These are phyloP conservation scores for Pichia inconspicua DNA, from an alignment of 1,139 yeast genomes.

Conservation along the genomic window DNA sequence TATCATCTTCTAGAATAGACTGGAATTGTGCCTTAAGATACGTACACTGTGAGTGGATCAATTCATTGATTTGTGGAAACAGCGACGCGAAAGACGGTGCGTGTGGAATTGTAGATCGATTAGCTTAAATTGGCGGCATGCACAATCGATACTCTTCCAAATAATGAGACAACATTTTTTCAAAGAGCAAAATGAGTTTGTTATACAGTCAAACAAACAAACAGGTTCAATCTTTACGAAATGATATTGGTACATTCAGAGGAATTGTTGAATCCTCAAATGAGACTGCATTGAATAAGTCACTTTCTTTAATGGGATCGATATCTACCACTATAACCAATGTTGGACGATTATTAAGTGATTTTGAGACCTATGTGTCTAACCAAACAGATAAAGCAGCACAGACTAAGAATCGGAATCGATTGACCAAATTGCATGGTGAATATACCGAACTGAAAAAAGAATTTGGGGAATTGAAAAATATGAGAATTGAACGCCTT, in stretches of 20 bases:
- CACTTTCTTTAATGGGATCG: conserved; percentile 63
- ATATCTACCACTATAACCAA: conserved; percentile 77
- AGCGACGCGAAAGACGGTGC: no score
- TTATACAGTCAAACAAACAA: conserved; percentile 83
- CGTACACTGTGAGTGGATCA: no score
- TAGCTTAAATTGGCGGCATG: no score
- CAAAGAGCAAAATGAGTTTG: conserved; percentile 47
- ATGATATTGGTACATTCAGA: conserved; percentile 64
- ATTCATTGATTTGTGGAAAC: no score
- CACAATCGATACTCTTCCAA: background rate
- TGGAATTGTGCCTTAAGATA: no score
- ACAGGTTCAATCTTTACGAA: conserved; percentile 66
- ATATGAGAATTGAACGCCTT: conserved; percentile 48
- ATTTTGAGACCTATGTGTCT: conserved; percentile 58
- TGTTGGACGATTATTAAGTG: conserved; percentile 67
- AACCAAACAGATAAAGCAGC: conserved; percentile 53
- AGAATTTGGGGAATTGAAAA: conserved; percentile 57
- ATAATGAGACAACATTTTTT: background rate
- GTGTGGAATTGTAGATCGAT: no score
- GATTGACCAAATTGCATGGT: conserved; percentile 52
- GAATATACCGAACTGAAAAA: conserved; percentile 51
- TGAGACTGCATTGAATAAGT: conserved; percentile 37
- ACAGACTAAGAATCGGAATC: conserved; percentile 53
- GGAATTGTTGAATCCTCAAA: conserved; percentile 39
- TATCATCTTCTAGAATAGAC: no score